These are phyloP conservation scores for Letharia lupina DNA, from an alignment of 495 filamentous ascomycete species.

Conservation along the genomic window DNA sequence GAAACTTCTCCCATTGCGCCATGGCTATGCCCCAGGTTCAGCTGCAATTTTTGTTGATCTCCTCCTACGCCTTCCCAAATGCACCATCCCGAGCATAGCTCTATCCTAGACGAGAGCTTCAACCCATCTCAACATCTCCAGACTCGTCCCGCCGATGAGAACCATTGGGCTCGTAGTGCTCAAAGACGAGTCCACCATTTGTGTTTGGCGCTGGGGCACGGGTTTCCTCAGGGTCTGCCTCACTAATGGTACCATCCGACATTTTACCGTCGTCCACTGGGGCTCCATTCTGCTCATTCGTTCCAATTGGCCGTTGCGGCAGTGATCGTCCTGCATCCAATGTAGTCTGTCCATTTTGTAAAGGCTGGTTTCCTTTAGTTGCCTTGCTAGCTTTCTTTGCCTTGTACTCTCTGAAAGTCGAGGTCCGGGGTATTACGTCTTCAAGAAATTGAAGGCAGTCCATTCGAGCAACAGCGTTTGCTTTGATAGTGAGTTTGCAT, in stretches of 20 bases:
- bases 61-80: background rate
- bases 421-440: slow-evolving; percentile 82
- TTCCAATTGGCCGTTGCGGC: slow-evolving; percentile 30
- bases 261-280: slow-evolving; percentile 17
- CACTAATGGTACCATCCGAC: slow-evolving; percentile 10
- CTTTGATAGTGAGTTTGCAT: slow-evolving; percentile 32
- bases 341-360: slow-evolving; percentile 48
- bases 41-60: background rate
- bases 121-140: slow-evolving; percentile 24
- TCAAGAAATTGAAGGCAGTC: slow-evolving; percentile 94
- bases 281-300: background rate
- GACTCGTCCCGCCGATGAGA: slow-evolving; percentile 14
- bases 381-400: slow-evolving; percentile 47
- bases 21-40: background rate
- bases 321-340: slow-evolving; percentile 35
- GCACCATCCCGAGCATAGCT: background rate
- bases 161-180: slow-evolving; percentile 26
- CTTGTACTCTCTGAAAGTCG: slow-evolving; percentile 72
- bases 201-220: slow-evolving; percentile 14
- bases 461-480: slow-evolving; percentile 75
- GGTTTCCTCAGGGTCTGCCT: slow-evolving; percentile 3
- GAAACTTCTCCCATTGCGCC: background rate
- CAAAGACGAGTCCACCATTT: slow-evolving; percentile 20
- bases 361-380: slow-evolving; percentile 34
- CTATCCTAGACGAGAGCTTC: background rate